Evolutionary conservation across 192 early-diverging fungal genomes (phyloP).

Genomic region (Geranomyces michiganensis): DNA sequence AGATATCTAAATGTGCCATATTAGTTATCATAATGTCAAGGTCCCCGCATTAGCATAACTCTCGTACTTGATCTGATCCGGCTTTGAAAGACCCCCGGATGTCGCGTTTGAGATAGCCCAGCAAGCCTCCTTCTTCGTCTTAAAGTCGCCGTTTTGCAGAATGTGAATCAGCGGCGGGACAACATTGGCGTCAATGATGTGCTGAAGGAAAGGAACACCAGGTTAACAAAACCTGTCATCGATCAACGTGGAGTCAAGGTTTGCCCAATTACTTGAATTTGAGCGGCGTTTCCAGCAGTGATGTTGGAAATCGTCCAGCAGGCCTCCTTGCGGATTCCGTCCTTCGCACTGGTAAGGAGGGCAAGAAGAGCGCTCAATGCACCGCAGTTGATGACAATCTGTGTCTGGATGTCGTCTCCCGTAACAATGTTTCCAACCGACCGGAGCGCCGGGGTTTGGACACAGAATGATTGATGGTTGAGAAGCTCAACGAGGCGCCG

Average conservation of each 20-base stretch:
- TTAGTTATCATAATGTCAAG: too few species aligned
- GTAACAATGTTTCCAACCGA: slow-evolving; percentile 99
- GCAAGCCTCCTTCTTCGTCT: slow-evolving; percentile 99
- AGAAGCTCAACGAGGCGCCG: slow-evolving; percentile 92
- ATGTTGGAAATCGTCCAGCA: slow-evolving; percentile 99
- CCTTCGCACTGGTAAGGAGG: slow-evolving; percentile 86
- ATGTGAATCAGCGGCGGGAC: slow-evolving; percentile 89
- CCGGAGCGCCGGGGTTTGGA: slow-evolving; percentile 96
- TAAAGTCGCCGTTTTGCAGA: slow-evolving; percentile 88
- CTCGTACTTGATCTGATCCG: slow-evolving; percentile 84
- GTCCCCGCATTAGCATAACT: neutral
- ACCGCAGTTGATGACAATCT: slow-evolving; percentile 91
- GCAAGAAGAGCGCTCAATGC: slow-evolving; percentile 77
- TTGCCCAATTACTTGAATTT: slow-evolving; percentile 75
- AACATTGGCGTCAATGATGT: slow-evolving; percentile 92
- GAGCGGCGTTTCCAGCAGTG: slow-evolving; percentile 89
- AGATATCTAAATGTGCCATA: slow-evolving; percentile 57
- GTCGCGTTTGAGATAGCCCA: slow-evolving; percentile 99
- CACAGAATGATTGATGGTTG: slow-evolving; percentile 75
- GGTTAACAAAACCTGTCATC: slow-evolving; percentile 54
- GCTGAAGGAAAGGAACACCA: slow-evolving; percentile 47
- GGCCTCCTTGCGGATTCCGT: slow-evolving; percentile 97
- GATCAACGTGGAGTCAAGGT: too few species aligned
- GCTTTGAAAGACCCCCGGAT: slow-evolving; percentile 83
- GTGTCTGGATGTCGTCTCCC: slow-evolving; percentile 96